phyloP scores from a whole-genome alignment of 768 basidiomycete species.

The Postia placenta region DNA sequence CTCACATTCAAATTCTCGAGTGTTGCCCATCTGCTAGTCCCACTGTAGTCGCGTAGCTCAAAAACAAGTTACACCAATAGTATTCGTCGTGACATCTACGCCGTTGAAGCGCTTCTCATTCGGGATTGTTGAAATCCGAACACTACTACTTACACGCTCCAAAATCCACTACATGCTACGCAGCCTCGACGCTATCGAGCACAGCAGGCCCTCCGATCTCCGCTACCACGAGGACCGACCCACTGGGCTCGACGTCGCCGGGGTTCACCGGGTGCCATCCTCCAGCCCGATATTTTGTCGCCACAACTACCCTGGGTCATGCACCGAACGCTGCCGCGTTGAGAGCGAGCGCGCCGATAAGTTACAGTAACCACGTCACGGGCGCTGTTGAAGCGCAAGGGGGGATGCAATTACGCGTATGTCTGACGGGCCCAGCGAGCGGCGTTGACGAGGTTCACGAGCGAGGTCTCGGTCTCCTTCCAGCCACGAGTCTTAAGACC shows the following conservation, averaged over 20 bases:
- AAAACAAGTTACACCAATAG: too few relatives aligned
- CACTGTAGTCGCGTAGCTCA: too few relatives aligned
- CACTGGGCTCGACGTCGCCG: constrained; percentile 10
- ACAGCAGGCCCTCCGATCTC: constrained; percentile 3
- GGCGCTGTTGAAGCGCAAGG: constrained; percentile 90
- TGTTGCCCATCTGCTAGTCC: too few relatives aligned
- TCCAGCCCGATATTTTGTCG: constrained; percentile 24
- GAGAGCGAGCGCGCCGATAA: constrained; percentile 35
- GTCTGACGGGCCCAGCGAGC: constrained; percentile 90
- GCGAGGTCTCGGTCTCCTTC: constrained; percentile 93
- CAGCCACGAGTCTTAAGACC: constrained; percentile 98
- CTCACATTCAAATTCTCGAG: too few relatives aligned
- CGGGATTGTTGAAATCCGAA: constrained; percentile 82
- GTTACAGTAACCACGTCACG: constrained; percentile 51
- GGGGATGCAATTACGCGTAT: constrained; percentile 55
- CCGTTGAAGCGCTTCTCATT: constrained; percentile 20
- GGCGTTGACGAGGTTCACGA: constrained; percentile 81
- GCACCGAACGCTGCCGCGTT: constrained; percentile 11
- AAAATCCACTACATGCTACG: constrained; percentile 2
- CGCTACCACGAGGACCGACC: constrained; percentile 5
- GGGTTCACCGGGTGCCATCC: not conserved
- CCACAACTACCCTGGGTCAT: constrained; percentile 53
- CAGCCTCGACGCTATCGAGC: not conserved
- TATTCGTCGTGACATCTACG: constrained; percentile 7
- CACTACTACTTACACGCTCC: constrained; percentile 31